phyloP scores from a whole-genome alignment of 1,284 basidiomycete species.

The Ganoderma meredithae region DNA sequence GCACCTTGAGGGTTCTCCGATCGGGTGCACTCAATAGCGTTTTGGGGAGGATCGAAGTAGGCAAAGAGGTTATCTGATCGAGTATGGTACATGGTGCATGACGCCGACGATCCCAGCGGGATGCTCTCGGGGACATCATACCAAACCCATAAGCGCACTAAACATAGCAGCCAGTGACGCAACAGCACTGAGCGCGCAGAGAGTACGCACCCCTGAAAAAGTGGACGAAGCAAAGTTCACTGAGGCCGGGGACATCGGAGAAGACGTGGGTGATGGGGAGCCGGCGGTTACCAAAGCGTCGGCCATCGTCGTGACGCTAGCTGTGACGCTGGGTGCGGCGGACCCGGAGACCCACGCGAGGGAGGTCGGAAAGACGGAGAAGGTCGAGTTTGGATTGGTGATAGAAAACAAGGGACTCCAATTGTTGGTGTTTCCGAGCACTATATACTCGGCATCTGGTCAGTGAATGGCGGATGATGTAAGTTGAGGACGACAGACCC shows the following conservation, averaged over 20 bases:
- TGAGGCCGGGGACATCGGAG: background rate
- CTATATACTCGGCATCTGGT: background rate
- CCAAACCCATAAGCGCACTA: background rate
- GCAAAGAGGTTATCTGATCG: background rate
- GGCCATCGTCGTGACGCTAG: background rate
- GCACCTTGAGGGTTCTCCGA: background rate
- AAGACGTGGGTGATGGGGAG: background rate
- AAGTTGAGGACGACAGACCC: background rate
- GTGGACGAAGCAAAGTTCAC: background rate
- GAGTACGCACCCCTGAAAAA: background rate
- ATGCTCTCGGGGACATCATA: background rate
- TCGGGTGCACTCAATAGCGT: background rate
- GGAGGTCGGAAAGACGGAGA: background rate
- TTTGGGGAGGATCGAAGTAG: background rate
- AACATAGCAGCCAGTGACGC: background rate
- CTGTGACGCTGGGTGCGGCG: background rate
- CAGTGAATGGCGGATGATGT: background rate
- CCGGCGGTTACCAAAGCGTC: background rate
- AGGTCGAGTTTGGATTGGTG: background rate
- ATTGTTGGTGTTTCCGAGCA: slow-evolving; percentile 1
- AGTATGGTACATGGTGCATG: background rate
- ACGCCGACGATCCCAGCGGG: background rate
- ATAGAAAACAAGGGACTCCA: slow-evolving; percentile 5
- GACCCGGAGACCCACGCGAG: background rate
- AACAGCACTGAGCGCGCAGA: background rate